Percentiles rank a stretch among this genome's conserved stretches.
phyloP scores from a whole-genome alignment of 23 red algal genomes.

The Chondrus crispus region DNA sequence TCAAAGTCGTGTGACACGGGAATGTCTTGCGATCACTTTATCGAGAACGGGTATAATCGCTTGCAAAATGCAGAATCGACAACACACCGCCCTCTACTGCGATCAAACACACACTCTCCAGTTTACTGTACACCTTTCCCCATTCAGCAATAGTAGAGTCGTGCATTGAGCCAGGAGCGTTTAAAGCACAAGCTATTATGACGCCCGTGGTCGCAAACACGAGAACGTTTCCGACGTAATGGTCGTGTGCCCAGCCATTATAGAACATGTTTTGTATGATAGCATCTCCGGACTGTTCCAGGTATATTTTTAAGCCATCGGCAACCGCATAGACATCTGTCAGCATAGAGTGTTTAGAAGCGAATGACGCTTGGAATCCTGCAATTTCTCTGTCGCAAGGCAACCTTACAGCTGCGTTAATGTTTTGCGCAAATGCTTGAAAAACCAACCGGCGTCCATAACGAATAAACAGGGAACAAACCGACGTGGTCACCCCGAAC shows the following conservation, averaged over 20 bases:
- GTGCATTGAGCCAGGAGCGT: constrained; percentile 8
- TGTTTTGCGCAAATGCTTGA: background rate
- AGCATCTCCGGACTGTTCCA: background rate
- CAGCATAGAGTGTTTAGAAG: background rate
- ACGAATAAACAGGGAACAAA: constrained; percentile 1
- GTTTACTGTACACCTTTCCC: background rate
- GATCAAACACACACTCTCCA: background rate
- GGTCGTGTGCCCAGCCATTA: background rate
- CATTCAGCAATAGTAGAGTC: background rate
- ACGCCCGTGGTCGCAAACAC: background rate
- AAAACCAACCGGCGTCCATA: background rate
- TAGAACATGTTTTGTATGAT: constrained; percentile 38
- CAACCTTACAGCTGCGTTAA: background rate
- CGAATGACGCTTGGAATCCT: background rate
- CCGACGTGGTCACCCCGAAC: constrained; percentile 6
- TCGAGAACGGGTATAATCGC: background rate
- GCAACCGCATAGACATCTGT: background rate
- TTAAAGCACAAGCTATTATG: background rate
- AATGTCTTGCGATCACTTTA: background rate
- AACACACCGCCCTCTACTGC: background rate
- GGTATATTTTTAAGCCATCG: constrained; percentile 11
- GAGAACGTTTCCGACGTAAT: constrained; percentile 13
- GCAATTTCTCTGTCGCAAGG: background rate
- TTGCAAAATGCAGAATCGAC: constrained; percentile 5
- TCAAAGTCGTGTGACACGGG: background rate